Evolutionary conservation across 345 rosid genomes (phyloP).

Genomic region (Balakata baccata): DNA sequence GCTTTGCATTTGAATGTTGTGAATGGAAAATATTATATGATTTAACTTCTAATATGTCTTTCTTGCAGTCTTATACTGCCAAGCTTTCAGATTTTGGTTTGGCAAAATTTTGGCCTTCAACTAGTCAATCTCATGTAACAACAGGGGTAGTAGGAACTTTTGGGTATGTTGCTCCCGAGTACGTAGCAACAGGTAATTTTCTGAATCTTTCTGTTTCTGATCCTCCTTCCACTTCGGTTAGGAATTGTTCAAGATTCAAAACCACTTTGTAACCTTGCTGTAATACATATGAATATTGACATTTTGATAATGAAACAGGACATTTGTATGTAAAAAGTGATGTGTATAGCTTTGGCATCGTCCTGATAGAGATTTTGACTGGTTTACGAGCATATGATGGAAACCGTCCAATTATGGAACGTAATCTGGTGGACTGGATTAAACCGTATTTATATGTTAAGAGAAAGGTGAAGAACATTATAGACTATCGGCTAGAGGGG

Average conservation of each 20-base stretch:
- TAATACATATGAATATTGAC: neutral
- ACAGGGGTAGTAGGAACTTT: slow-evolving; percentile 90
- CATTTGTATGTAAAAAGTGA: slow-evolving; percentile 94
- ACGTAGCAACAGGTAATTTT: slow-evolving; percentile 79
- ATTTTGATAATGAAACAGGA: slow-evolving; percentile 46
- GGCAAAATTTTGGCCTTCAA: slow-evolving; percentile 93
- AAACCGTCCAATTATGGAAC: slow-evolving; percentile 70
- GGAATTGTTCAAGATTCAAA: neutral
- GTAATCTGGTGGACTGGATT: slow-evolving; percentile 71
- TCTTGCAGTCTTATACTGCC: slow-evolving; percentile 68
- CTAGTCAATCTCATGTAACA: slow-evolving; percentile 89
- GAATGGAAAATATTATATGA: neutral
- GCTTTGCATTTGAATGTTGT: too few relatives aligned
- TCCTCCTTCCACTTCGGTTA: neutral
- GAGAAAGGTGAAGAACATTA: slow-evolving; percentile 60
- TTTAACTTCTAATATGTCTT: neutral
- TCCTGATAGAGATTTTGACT: slow-evolving; percentile 78
- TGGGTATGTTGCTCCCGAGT: slow-evolving; percentile 97
- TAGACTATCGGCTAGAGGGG: slow-evolving; percentile 78
- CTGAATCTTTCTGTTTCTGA: slow-evolving; percentile 8
- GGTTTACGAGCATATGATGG: slow-evolving; percentile 75
- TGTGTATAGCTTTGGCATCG: slow-evolving; percentile 89
- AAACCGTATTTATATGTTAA: slow-evolving; percentile 66
- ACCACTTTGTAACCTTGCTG: slow-evolving; percentile 6
- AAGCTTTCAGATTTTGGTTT: slow-evolving; percentile 94